Evolutionary conservation across 345 rosid genomes (phyloP), one percentile per base, ranked within the genome.

Genomic region (Pugionium dolabratum): DNA sequence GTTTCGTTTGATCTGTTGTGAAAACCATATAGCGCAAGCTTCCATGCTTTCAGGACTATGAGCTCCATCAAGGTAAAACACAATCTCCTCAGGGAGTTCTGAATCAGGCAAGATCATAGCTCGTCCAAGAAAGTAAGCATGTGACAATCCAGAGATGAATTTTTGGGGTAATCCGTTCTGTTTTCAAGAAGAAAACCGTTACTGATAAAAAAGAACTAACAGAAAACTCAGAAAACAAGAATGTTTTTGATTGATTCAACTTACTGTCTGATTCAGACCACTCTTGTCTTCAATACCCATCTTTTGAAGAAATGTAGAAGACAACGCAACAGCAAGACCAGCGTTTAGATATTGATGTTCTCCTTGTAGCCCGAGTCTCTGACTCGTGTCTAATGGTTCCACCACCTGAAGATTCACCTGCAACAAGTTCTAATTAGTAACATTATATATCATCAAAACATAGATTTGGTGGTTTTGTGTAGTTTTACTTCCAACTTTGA

Each of bases 31-130:
- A 4, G 90, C 96, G 66, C 98, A 92, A 35, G 77, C 91, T 62
- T 87, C 96, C 89, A 92, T 89, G 81, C 98, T 92, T 67, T 92
- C 96, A 32, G 98, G 96, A 79, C 93, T 87, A 71, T 92, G 96
- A 73, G 98, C 98, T 78, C 98, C 98, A 78, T 92, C 98, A 75
- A 92, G 77, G 74, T 86, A 92, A 79, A 81, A 92, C 47, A 81
- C 71, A 44, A 92, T 82, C 77, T 85, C 82, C 48, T 87, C 95
- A 47, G 81, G 52, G 2, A 63, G 79, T 70, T 83, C 86, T 69
- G 62, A 69, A 75, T 90, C 97, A 28, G 81, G 80, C 53, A 90
- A 88, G 30, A 84, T 69, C 75, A 90, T 95, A 35, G 97, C 98
- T 11, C 98, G 83, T 70, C 98, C 98, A 72, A 82, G 88, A 66